Evolutionary conservation across 148 eudicot species (phyloP).

Genomic region (Silene latifolia): DNA sequence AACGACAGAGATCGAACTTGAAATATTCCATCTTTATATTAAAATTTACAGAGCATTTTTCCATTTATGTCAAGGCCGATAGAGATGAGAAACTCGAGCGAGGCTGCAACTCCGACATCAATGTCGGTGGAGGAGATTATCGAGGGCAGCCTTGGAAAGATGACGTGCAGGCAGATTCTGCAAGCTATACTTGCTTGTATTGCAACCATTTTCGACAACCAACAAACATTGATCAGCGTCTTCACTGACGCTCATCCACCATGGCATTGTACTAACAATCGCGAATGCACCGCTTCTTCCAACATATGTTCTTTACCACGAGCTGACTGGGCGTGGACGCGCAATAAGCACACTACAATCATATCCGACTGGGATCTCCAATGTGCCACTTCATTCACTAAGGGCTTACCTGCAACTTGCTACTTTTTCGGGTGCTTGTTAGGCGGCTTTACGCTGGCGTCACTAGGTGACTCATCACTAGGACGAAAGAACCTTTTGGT

Average conservation of each 20-base stretch:
- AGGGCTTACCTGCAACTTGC: conserved; percentile 25
- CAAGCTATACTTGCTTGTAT: conserved; percentile 26
- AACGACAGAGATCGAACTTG: too few species aligned
- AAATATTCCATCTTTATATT: too few species aligned
- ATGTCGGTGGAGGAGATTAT: conserved; percentile 23
- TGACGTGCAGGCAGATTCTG: conserved; percentile 20
- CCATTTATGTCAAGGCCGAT: not conserved
- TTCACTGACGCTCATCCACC: conserved; percentile 25
- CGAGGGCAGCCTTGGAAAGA: conserved; percentile 19
- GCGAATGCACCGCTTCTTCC: not conserved
- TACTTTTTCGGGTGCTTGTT: conserved; percentile 23
- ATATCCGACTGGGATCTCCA: conserved; percentile 25
- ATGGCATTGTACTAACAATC: conserved; percentile 22
- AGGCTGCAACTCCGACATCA: not conserved
- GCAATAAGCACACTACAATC: conserved; percentile 8
- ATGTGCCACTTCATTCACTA: conserved; percentile 21
- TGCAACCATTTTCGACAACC: conserved; percentile 23
- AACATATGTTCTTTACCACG: conserved; percentile 18
- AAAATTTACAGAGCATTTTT: too few species aligned
- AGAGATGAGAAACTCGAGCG: conserved; percentile 3
- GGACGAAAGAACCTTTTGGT: conserved; percentile 25
- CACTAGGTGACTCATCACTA: conserved; percentile 24
- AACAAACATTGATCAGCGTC: conserved; percentile 25
- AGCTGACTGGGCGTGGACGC: conserved; percentile 20
- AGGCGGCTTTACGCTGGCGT: conserved; percentile 18